These are phyloP conservation scores for Kurtzmaniella fragi DNA, from an alignment of 805 yeast species.

Conservation along the genomic window DNA sequence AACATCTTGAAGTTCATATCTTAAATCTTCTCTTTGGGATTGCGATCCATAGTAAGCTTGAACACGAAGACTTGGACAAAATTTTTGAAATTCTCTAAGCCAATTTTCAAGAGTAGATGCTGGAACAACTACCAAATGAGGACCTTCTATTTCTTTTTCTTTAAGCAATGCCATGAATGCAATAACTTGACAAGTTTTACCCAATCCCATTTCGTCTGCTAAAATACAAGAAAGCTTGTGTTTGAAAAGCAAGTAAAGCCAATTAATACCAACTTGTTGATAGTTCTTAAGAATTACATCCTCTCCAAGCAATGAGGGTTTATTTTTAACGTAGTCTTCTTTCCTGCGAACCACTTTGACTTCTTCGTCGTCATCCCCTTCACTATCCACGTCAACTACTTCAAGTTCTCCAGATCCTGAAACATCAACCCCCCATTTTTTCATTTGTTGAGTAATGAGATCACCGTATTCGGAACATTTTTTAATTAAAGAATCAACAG, in stretches of 20 bases:
- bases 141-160: conserved; percentile 54
- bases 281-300: conserved; percentile 74
- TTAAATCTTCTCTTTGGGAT: conserved; percentile 75
- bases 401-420: conserved; percentile 68
- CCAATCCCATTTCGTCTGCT: conserved; percentile 99
- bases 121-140: conserved; percentile 93
- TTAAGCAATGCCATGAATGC: conserved; percentile 84
- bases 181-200: conserved; percentile 95
- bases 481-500: conserved; percentile 87
- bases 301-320: conserved; percentile 63
- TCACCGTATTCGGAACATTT: conserved; percentile 77
- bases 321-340: conserved; percentile 50
- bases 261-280: conserved; percentile 95
- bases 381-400: conserved; percentile 40
- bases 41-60: conserved; percentile 94
- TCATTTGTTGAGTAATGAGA: conserved; percentile 64
- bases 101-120: conserved; percentile 96
- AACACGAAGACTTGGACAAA: conserved; percentile 75
- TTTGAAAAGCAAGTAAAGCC: conserved; percentile 79
- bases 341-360: conserved; percentile 26
- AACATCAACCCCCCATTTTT: conserved; percentile 82
- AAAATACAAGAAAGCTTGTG: conserved; percentile 82
- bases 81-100: conserved; percentile 89
- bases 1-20: conserved; percentile 57
- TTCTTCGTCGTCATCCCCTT: conserved; percentile 18